Base-by-base conservation (phyloP, 2,329 filamentous ascomycete genomes). In the Fusarium nematophilum region DNA sequence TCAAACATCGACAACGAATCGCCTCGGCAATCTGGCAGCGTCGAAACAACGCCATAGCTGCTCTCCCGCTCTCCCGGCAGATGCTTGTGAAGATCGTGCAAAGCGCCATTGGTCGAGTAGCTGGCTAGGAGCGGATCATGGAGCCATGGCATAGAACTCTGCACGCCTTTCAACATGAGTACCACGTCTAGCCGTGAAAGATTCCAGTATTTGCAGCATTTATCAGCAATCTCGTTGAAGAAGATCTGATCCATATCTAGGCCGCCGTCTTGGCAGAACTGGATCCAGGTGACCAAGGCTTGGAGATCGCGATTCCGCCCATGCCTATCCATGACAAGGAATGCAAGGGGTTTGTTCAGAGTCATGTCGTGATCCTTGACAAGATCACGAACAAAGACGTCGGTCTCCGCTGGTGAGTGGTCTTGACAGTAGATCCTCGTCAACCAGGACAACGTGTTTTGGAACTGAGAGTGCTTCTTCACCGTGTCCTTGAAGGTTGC, bases 351-450 rank as follows among this genome's bases (percentile, higher is more conserved):
- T 9, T 65, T 60, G 17, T 69, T 71, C 3, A 73, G 51, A 7
- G 46, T 54, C 61, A 76, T 67, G 6, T 43, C 44, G 31, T 71
- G 70, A 21, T 44, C 53, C n/a, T 57, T 44, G 14, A 69, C 63
- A 17, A 73, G 59, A 31, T 61, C 57, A 34, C 68, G 67, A 2
- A 76, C 59, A n/a, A 74, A 67, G 1, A 25, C 26, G 5, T 76
- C 72, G 9, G 72, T 58, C 23, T 74, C 64, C 8, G 64, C 52
- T 2, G 64, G 47, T 6, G 66, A 59, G 29, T 73, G 67, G 2
- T 31, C 34, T 39, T 71, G 64, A 11, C 64, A 65, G 30, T 73
- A 73, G 6, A 70, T 57, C 36, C 75, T 75, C 3, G 80, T 80
- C 3, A 78, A 50, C 48, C 60, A 67, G 2, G 59, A 55, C 10